Base-by-base conservation (phyloP, 257 asterid genomes). In the Solanum pimpinellifolium region DNA sequence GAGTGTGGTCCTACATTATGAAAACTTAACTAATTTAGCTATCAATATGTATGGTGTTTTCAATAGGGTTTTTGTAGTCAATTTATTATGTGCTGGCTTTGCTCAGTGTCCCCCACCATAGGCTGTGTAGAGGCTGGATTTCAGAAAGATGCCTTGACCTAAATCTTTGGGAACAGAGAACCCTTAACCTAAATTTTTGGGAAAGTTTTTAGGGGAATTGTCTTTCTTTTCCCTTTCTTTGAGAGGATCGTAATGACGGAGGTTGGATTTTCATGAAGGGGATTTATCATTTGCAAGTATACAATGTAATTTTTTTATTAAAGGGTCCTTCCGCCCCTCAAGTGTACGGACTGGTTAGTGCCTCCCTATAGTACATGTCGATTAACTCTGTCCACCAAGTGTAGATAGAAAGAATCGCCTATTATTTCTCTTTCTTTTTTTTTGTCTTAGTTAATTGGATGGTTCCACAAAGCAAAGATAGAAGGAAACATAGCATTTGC, bases 21-120 rank as follows among this genome's bases (percentile, higher is more conserved):
- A 81, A 81, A 81, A 81, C 46, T 49, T 31, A 49, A 81, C 85
- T 47, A 10, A 49, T 29, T 29, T 49, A 81, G 85, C 85, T 81
- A 81, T 49, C 85, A 31, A 81, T 49, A 81, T 81, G 85, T 31
- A 81, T 49, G 46, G 69, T 81, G 46, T 47, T 81, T 16, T 81
- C 85, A 81, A 81, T 81, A 81, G 31, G 29, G 44, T 29, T 81
- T 78, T 49, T 31, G 20, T 31, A 81, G 85, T 81, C 85, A 29
- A 81, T 80, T 80, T 81, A 81, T 81, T 81, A 11, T 80, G 69
- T 29, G 85, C 85, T 81, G 85, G 85, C 69, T 49, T 81, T 49
- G 85, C 70, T 81, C 70, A 81, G 85, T 56, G 44, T 81, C 69
- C 85, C 85, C 85, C 31, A 81, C 85, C 31, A 81, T 81, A 81